Evolutionary conservation across 768 basidiomycete species (phyloP), one percentile per base, ranked within the genome.

Genomic region (Suillus tomentosus): DNA sequence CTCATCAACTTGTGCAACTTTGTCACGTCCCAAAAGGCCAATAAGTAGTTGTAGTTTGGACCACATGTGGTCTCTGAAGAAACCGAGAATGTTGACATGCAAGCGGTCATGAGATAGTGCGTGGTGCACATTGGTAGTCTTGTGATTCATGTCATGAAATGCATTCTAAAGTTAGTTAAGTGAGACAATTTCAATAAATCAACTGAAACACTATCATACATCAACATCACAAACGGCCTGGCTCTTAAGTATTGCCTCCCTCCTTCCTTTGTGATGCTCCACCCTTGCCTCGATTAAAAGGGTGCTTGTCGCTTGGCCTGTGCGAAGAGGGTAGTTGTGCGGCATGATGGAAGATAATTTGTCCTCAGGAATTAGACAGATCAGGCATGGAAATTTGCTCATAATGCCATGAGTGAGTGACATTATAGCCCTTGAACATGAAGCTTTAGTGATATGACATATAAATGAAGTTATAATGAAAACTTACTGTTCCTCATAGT

Each of bases 401-500:
- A 58, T 63, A 3, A 68, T 19, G 2, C 78, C 78, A 9, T 72
- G 70, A 22, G 74, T 77, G 1, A 79, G 64, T 3, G 77, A 67
- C 74, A 80, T 80, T 1, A 76, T 63, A 40, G 67, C 72, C 60
- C 79, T 80, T 22, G 9, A 34, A 8, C 6, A 40, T 13, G 6
- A 48, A 48, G 47, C 22, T 65, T 3, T 31, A 31, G 31, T 31
- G 31, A 19, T 45, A 42, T 34, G 40, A n/a, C 42, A 56, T 56
- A 50, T 40, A 7, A 57, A 10, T 36, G 56, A 39, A 24, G 4
- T 37, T 27, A 22, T 57, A n/a, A 56, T n/a, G 14, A 7, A 53
- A 66, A 77, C 37, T 73, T 3, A 82, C 81, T 78, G 77, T 70
- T 83, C 81, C 65, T 81, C 77, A 64, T 80, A 83, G 57, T 82